phyloP scores from a whole-genome alignment of 2,329 filamentous ascomycete species.

The Alternaria triticimaculans region DNA sequence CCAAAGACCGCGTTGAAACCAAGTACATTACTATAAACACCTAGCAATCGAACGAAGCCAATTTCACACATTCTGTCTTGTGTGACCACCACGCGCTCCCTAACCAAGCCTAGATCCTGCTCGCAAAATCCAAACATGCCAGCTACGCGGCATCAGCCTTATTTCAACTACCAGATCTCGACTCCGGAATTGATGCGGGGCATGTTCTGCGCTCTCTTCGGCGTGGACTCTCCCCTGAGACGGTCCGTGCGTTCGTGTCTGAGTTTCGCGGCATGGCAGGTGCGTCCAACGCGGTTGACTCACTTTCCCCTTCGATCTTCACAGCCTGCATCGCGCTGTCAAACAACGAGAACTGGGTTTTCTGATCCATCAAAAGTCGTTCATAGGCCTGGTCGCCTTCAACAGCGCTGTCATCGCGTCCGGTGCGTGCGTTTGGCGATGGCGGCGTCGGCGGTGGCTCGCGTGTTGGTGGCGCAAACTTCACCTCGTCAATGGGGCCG shows the following conservation, averaged over 20 bases:
- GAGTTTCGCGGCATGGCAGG: background rate
- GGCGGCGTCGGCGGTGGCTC: background rate
- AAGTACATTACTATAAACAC: background rate
- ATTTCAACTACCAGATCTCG: background rate
- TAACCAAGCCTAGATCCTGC: background rate
- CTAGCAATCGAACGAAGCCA: background rate
- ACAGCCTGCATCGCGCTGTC: background rate
- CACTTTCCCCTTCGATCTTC: too few relatives aligned
- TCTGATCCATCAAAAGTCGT: fast-evolving
- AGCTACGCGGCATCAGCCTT: background rate
- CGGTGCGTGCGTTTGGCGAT: background rate
- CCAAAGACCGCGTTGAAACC: background rate
- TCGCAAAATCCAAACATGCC: background rate
- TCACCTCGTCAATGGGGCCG: background rate
- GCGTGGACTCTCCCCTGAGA: background rate
- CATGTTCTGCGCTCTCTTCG: background rate
- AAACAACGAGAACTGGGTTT: background rate
- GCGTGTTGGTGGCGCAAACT: background rate
- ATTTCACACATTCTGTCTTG: background rate
- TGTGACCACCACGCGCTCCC: background rate
- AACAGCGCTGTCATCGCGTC: background rate
- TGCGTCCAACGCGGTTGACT: background rate
- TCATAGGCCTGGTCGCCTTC: background rate
- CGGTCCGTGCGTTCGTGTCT: background rate
- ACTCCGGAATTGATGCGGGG: background rate